Percentiles rank a stretch among this genome's conserved stretches.
Evolutionary conservation across 2,329 filamentous ascomycete species (phyloP).

Genomic region (Colletotrichum tanaceti): DNA sequence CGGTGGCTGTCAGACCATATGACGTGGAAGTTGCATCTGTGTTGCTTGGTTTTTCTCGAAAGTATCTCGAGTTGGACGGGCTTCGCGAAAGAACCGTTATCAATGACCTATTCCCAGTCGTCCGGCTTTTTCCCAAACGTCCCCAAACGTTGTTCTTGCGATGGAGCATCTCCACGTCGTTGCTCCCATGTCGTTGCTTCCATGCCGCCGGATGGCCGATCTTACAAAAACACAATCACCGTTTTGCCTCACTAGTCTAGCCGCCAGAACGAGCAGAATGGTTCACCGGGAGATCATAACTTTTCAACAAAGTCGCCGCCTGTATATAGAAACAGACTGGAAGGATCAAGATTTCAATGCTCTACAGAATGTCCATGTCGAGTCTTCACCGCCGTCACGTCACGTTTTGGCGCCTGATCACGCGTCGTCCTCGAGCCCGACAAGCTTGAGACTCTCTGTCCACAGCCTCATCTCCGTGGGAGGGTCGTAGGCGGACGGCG

Average conservation of each 20-base stretch:
- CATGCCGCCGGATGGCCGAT: too few species aligned
- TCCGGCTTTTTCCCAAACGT: too few species aligned
- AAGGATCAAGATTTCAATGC: not conserved
- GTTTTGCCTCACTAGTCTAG: too few species aligned
- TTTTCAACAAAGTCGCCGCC: not conserved
- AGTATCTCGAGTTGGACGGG: conserved; percentile 76
- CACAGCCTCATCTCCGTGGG: conserved; percentile 32
- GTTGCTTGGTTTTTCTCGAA: conserved; percentile 67
- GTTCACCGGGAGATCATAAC: not conserved
- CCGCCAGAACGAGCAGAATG: not conserved
- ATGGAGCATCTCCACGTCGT: too few species aligned
- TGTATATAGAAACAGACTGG: not conserved
- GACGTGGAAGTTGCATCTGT: conserved; percentile 78
- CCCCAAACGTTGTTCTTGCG: too few species aligned
- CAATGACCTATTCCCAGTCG: too few species aligned
- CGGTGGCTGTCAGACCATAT: conserved; percentile 73
- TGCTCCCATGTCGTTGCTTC: too few species aligned
- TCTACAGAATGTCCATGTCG: too few species aligned
- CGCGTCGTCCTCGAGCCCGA: conserved; percentile 34
- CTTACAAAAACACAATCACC: too few species aligned
- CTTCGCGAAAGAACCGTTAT: conserved; percentile 77
- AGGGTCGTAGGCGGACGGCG: conserved; percentile 41
- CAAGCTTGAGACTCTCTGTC: conserved; percentile 35
- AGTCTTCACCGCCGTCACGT: not conserved
- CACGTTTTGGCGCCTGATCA: conserved; percentile 2